Evolutionary conservation across 164 flowering plant genomes (phyloP).

Genomic region (Chimonanthus salicifolius): DNA sequence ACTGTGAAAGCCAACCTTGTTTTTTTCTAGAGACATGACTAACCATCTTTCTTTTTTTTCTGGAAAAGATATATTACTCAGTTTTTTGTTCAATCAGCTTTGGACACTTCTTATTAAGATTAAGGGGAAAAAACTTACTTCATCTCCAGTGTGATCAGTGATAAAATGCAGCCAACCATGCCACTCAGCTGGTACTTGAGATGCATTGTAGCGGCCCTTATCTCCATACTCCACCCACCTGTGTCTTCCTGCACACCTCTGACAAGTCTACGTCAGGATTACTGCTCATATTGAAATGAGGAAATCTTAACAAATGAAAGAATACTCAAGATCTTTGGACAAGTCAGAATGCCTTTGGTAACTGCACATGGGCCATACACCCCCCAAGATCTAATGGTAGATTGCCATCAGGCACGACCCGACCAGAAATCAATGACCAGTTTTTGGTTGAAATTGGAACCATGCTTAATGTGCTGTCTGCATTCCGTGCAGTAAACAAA

Average conservation of each 20-base stretch:
- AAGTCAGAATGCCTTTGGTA: background rate
- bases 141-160: slow-evolving; percentile 96
- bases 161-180: slow-evolving; percentile 97
- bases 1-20: no score
- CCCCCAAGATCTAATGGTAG: no score
- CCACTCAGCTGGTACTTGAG: slow-evolving; percentile 99
- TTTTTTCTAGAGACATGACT: no score
- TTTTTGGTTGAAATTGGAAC: background rate
- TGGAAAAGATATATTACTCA: background rate
- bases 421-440: background rate
- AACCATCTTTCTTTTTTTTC: no score
- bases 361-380: background rate
- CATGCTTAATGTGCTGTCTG: background rate
- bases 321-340: background rate
- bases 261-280: background rate
- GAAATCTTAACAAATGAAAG: background rate
- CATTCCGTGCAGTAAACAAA: no score
- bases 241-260: slow-evolving; percentile 65
- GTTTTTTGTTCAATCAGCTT: background rate
- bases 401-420: no score
- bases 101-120: background rate
- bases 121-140: slow-evolving; percentile 37
- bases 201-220: slow-evolving; percentile 85
- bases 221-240: slow-evolving; percentile 97
- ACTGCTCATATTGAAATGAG: background rate